Evolutionary conservation across 2,329 filamentous ascomycete species (phyloP).

Genomic region (Penicillium sp.): DNA sequence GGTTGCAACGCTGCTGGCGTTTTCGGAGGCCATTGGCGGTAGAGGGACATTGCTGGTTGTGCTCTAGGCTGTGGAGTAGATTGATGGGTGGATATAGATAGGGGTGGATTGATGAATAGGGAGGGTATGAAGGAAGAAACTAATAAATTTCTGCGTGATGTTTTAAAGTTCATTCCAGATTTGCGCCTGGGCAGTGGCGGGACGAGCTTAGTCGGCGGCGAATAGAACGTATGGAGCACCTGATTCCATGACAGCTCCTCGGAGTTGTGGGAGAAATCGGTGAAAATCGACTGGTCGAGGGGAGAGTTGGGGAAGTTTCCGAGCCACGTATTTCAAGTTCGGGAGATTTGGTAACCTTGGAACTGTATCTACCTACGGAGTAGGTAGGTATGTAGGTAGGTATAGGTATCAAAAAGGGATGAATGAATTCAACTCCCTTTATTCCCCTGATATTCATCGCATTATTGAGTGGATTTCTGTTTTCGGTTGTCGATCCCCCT

Average conservation of each 20-base stretch:
- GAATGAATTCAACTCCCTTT: not conserved
- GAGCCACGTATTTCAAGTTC: not conserved
- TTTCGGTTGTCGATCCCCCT: not conserved
- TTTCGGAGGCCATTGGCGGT: conserved; percentile 18
- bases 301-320: not conserved
- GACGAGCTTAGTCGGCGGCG: not conserved
- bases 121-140: not conserved
- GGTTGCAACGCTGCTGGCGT: conserved; percentile 2
- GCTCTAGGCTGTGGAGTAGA: not conserved
- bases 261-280: not conserved
- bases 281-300: not conserved
- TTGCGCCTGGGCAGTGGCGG: not conserved
- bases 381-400: no score
- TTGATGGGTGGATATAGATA: no score
- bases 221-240: not conserved
- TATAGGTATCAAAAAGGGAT: not conserved
- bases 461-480: not conserved
- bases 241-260: conserved; percentile 12
- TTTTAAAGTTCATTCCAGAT: not conserved
- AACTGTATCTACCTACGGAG: no score
- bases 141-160: not conserved
- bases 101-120: not conserved
- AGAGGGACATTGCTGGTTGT: conserved; percentile 16
- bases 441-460: not conserved
- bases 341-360: not conserved